Base-by-base conservation (phyloP, 2,329 filamentous ascomycete species). In the Alternaria gansuensis region DNA sequence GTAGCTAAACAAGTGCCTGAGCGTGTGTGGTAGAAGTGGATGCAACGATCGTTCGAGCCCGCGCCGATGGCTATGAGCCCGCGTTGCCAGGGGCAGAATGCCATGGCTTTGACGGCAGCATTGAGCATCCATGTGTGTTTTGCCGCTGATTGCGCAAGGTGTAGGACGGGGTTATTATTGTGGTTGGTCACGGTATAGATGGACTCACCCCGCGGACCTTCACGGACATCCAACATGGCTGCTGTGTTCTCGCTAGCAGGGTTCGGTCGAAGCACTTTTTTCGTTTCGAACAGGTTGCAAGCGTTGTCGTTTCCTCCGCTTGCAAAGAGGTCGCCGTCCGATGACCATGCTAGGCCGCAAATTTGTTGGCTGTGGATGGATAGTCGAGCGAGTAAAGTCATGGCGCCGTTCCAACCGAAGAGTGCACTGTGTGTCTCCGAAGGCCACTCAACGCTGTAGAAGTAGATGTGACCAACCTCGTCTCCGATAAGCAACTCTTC, bases 91-190 rank as follows among this genome's bases (percentile, higher is more conserved):
- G 95, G 94, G 63, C 94, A 96, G 78, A 98, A 98, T 2, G 95
- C 93, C 67, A 98, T 95, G 31, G 95, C 95, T 78, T 99, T 99
- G 66, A 98, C 91, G 2, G 95, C 95, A 0, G 94, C 94, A 26
- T 87, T 87, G 75, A 99, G 92, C 10, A 82, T 77, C 86, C 92
- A 95, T 31, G 85, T 85, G 75, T 96, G 88, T 68, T 85, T 89
- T 69, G 90, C 87, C 29, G 82, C 79, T 6, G 86, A 86, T 5
- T 79, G 71, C 2, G 80, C 80, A 26, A 91, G 77, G 24, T 82
- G 78, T 17, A 83, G 54, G 21, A 80, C 73, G 2, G 67, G 54
- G 13, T 66, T 69, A 43, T 76, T 69, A 44, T 75, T 75, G 17
- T 70, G 72, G 10, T 75, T 71, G 5, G 68, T 64, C 4, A 77